Conservation (phyloP, 1,284 basidiomycete genomes). For the Kwoniella shivajii region DNA sequence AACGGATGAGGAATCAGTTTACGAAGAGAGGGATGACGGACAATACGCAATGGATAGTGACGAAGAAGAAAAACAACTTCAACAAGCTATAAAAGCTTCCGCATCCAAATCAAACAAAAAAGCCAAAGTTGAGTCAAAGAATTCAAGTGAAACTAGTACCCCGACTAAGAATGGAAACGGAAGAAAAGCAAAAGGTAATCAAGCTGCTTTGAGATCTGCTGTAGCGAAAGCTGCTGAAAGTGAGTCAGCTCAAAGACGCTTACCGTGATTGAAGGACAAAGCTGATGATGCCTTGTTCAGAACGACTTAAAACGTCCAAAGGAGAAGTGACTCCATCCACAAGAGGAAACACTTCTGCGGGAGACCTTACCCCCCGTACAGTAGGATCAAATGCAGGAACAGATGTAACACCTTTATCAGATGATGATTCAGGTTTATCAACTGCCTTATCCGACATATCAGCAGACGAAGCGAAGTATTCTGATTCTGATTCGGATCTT, state of each 20-base stretch:
- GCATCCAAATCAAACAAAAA: not conserved
- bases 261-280: not conserved
- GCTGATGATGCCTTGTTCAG: constrained; percentile 7
- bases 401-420: constrained; percentile 18
- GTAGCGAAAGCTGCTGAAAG: constrained; percentile 25
- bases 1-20: constrained; percentile 16
- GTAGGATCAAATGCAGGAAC: constrained; percentile 14
- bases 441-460: constrained; percentile 10
- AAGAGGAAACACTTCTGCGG: constrained; percentile 5
- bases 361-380: constrained; percentile 9
- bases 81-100: constrained; percentile 25
- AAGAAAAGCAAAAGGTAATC: constrained; percentile 12
- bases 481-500: constrained; percentile 7
- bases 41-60: constrained; percentile 37
- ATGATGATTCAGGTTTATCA: constrained; percentile 23
- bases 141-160: constrained; percentile 1
- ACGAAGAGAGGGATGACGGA: constrained; percentile 10
- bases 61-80: constrained; percentile 30
- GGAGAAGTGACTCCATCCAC: constrained; percentile 12
- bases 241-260: constrained; percentile 3
- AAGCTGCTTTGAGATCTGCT: constrained; percentile 15
- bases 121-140: not conserved
- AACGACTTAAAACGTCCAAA: not conserved
- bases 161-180: not conserved
- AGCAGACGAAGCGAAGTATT: constrained; percentile 16